These are phyloP conservation scores for Colletotrichum scovillei DNA, from an alignment of 2,329 filamentous ascomycete species.

Conservation along the genomic window DNA sequence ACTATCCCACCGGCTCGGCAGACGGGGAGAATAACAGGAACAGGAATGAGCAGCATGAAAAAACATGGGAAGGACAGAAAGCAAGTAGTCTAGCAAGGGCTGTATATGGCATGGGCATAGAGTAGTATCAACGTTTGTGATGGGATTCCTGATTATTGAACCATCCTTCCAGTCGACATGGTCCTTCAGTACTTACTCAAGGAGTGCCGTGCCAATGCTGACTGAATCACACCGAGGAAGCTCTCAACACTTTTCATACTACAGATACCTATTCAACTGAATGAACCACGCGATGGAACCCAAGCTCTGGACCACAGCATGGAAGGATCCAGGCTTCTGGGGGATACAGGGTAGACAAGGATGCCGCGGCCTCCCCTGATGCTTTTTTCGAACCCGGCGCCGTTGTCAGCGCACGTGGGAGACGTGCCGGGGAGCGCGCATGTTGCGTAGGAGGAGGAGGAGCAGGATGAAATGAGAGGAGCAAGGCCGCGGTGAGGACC, in stretches of 20 bases:
- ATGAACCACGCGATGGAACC: background rate
- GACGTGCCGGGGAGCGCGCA: background rate
- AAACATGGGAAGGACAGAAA: too few relatives aligned
- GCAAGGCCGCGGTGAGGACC: background rate
- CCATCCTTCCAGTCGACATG: background rate
- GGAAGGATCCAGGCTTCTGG: background rate
- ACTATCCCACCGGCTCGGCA: too few relatives aligned
- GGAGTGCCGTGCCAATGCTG: background rate
- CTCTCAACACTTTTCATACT: background rate
- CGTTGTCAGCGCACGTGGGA: background rate
- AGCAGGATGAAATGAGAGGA: background rate
- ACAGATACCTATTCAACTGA: background rate
- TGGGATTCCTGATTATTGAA: background rate
- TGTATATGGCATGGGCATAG: too few relatives aligned
- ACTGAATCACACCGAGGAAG: background rate
- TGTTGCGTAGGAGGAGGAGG: background rate
- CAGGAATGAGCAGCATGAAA: too few relatives aligned
- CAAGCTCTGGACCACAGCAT: background rate
- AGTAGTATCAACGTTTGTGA: too few relatives aligned
- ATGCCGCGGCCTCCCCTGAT: background rate
- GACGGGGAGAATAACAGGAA: too few relatives aligned
- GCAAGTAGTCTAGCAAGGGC: too few relatives aligned
- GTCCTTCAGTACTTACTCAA: background rate
- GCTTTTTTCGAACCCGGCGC: background rate
- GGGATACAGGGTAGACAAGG: background rate